Evolutionary conservation across 371 early-diverging fungal species (phyloP).

Genomic region (Chytridium lagenaria): DNA sequence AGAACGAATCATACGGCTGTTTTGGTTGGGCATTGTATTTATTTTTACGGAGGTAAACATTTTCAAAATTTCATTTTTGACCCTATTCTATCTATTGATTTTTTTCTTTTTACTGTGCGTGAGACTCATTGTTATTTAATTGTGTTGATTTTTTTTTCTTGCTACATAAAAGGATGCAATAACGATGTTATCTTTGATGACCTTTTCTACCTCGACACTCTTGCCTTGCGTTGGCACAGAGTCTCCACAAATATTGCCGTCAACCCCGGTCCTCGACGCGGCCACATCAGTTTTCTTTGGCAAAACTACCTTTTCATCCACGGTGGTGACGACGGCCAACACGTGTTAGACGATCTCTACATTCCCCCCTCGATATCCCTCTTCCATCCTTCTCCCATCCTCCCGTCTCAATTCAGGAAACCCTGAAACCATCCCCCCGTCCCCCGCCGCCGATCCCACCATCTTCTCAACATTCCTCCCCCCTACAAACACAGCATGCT

Average conservation of each 20-base stretch:
- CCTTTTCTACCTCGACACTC: not conserved
- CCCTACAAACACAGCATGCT: no score
- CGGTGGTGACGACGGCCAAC: not conserved
- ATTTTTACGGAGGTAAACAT: constrained; percentile 3
- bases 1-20: not conserved
- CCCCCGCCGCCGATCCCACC: no score
- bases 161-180: not conserved
- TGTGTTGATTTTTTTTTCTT: no score
- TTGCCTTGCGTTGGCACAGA: not conserved
- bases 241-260: not conserved
- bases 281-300: constrained; percentile 2
- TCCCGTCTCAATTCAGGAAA: no score
- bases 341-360: not conserved
- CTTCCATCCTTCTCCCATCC: no score
- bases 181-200: not conserved
- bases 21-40: not conserved
- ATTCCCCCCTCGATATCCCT: no score
- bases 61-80: no score
- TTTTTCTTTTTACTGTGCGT: no score
- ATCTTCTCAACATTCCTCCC: no score
- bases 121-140: no score
- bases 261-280: not conserved
- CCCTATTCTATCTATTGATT: no score
- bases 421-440: no score
- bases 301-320: not conserved